Conservation (phyloP, 495 filamentous ascomycete genomes). For the Penicillium manginii region DNA sequence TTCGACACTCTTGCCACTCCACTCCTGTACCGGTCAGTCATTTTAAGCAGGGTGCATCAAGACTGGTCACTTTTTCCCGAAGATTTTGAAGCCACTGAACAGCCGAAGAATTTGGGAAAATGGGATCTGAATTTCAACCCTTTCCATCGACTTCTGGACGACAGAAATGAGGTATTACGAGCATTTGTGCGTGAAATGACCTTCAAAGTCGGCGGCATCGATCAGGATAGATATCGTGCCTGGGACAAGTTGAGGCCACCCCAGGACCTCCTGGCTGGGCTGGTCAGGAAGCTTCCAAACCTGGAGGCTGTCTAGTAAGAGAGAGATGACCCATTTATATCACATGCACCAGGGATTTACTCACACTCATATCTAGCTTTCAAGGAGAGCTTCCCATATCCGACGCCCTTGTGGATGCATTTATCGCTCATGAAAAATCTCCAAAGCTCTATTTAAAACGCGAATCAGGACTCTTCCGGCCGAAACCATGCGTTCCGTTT, state of each 20-base stretch:
- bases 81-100: not conserved
- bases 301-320: constrained; percentile 6
- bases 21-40: constrained; percentile 13
- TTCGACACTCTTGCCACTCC: constrained; percentile 13
- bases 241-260: not conserved
- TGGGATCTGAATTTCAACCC: not conserved
- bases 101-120: not conserved
- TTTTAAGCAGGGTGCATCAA: not conserved
- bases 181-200: constrained; percentile 1
- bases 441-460: constrained; percentile 6
- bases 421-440: not conserved
- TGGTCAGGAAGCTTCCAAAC: constrained; percentile 7
- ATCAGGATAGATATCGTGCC: not conserved
- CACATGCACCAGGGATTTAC: not conserved
- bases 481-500: not conserved
- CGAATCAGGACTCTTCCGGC: not conserved
- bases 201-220: not conserved
- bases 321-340: not conserved
- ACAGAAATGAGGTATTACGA: not conserved
- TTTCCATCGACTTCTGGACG: constrained; percentile 3
- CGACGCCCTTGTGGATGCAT: not conserved
- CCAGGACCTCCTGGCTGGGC: not conserved
- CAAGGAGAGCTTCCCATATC: not conserved
- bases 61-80: not conserved
- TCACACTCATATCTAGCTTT: not conserved